Base-by-base conservation (phyloP, 176 grass and related monocot species). In the Elaeis guineensis region DNA sequence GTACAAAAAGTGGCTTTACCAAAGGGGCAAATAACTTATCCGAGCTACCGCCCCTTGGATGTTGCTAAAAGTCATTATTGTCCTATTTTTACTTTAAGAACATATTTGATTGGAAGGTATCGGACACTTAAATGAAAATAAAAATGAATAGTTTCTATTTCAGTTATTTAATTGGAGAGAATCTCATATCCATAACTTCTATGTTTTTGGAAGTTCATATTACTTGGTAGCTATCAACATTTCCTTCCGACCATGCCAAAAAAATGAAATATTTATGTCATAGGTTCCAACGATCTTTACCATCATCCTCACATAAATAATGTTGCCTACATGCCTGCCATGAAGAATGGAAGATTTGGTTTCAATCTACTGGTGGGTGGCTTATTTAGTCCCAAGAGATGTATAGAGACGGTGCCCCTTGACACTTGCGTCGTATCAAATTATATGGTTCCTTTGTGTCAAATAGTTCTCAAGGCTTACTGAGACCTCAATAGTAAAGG, bases 221-320 rank as follows among this genome's bases (percentile, higher is more conserved):
- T 30, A 30, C 4, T 5, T 30, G 28, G 28, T 30, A 5, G 4
- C 74, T 67, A 49, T n/a, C 16, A 16, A 12, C 39, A 9, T 17
- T 64, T 48, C 1, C 16, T 30, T 56, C 0, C 23, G 6, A 30
- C 16, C 69, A 96, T 83, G 19, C 87, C 92, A 23, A 23, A 23
- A 16, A 85, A 97, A 49, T 89, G 93, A 87, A 91, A 97, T 23
- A 87, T 97, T 6, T 97, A 81, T 26, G 87, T 91, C 16, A 51
- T 97, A 23, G 87, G 93, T 6, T 78, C 93, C 0, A 87, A 97
- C 39, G 93, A 97, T 11, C 78, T 97, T 51, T 97, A 83, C 55
- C 81, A 97, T 70, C 93, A 97, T 69, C 84, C 87, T 66, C 93
- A 97, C 71, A 91, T 97, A 78, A 97, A 89, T 32, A 84, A 97